Evolutionary conservation across 441 rosid species (phyloP).

Genomic region (Lepidium campestre): DNA sequence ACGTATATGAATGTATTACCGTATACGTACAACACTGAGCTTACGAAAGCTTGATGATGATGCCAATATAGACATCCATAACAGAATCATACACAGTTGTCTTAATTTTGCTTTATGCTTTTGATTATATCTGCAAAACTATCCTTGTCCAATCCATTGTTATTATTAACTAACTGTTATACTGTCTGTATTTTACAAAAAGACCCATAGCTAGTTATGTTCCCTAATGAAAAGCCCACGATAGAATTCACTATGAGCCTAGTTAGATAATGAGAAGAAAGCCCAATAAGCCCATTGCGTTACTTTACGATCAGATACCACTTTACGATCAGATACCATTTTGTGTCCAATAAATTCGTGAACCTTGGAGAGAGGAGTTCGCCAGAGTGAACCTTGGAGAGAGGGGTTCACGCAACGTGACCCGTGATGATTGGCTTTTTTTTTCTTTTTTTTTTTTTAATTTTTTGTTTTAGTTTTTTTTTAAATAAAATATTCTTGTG

Average conservation of each 20-base stretch:
- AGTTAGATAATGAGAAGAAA: neutral
- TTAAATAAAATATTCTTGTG: no score
- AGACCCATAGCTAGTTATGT: neutral
- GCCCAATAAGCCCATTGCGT: neutral
- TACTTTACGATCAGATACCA: no score
- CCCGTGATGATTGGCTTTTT: no score
- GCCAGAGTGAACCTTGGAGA: no score
- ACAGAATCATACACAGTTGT: neutral
- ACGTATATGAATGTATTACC: neutral
- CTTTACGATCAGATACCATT: no score
- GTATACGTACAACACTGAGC: constrained; percentile 2
- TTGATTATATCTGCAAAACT: neutral
- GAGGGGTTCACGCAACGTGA: no score
- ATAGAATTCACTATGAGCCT: neutral
- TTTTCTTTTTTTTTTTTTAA: no score
- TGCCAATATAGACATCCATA: neutral
- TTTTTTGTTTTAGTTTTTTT: no score
- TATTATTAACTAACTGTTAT: no score
- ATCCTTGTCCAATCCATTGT: neutral
- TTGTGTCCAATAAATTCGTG: no score
- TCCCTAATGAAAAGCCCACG: neutral
- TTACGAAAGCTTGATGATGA: constrained; percentile 4
- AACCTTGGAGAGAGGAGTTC: no score
- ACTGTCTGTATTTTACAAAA: neutral
- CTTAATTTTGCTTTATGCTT: neutral